Evolutionary conservation across 257 asterid species (phyloP), one percentile per base, ranked within the genome.

Genomic region (Nicotiana sylvestris): DNA sequence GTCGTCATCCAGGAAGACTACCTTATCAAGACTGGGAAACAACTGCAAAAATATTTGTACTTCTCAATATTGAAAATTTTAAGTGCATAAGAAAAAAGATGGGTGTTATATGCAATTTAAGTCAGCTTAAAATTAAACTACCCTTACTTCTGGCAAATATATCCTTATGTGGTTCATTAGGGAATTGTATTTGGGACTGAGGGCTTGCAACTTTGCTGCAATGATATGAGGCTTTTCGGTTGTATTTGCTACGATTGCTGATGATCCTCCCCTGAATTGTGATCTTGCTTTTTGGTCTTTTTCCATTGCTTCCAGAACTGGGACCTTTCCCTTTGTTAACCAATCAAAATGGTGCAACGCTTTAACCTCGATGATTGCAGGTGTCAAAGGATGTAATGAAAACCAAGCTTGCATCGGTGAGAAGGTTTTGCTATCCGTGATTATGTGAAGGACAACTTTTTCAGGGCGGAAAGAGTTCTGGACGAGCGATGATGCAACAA

Each of bases 321-420:
- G 98, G 79, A 96, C 93, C 82, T 90, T 96, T 80, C 99, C 98
- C 92, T 91, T 94, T 8, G 97, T 81, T 37, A 96, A 91, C 99
- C 99, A 96, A 79, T 96, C 98, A 70, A 96, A 96, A 60, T 96
- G 99, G 86, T 92, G 97, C 91, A 94, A 80, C 8, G 91, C 95
- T 87, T 96, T 96, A 18, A 96, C 98, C 88, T 96, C 99, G 2
- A 93, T 85, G 79, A 94, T 85, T 53, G 98, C 96, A 4, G 97
- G 99, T 76, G 90, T 74, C 83, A 93, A 82, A 64, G 95, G 89
- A 85, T 94, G 95, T 85, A 96, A 83, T 0, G 99, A 94, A 86
- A 96, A 96, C 99, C 99, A 96, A 2, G 98, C 99, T 87, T 93
- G 98, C 98, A 94, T 96, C 0, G 98, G 97, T 29, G 92, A 90